phyloP scores from a whole-genome alignment of 202 grass and related monocot species.

The Panicum virgatum region DNA sequence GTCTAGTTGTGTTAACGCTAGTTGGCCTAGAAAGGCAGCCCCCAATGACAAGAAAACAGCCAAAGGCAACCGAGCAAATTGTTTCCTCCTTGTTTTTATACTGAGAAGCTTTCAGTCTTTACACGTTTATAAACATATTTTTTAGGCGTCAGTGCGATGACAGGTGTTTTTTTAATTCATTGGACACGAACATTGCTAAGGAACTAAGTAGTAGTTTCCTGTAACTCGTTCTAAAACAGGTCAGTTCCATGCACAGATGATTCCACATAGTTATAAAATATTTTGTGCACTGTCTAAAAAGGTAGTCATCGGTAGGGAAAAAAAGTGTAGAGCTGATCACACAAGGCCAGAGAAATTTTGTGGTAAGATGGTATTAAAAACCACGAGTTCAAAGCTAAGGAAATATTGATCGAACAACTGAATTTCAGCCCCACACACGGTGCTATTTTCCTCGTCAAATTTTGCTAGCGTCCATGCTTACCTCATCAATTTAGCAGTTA shows the following conservation, averaged over 20 bases:
- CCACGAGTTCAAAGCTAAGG: not conserved
- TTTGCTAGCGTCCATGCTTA: slow-evolving; percentile 27
- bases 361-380: slow-evolving; percentile 1
- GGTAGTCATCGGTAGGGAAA: not conserved
- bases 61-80: not conserved
- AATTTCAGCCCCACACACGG: slow-evolving; percentile 17
- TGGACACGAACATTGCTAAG: not conserved
- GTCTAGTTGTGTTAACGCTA: not conserved
- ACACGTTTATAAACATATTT: not conserved
- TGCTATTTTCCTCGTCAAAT: not conserved
- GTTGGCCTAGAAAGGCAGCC: not conserved
- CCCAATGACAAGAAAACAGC: not conserved
- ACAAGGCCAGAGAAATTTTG: not conserved
- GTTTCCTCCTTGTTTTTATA: not conserved
- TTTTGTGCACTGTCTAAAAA: not conserved
- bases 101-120: not conserved
- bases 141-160: not conserved
- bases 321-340: not conserved
- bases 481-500: slow-evolving; percentile 18
- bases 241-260: not conserved
- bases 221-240: not conserved
- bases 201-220: not conserved
- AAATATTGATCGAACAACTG: not conserved
- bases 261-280: not conserved
- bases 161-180: not conserved